Base-by-base conservation (phyloP, 345 rosid genomes). In the Linum lewisii region DNA sequence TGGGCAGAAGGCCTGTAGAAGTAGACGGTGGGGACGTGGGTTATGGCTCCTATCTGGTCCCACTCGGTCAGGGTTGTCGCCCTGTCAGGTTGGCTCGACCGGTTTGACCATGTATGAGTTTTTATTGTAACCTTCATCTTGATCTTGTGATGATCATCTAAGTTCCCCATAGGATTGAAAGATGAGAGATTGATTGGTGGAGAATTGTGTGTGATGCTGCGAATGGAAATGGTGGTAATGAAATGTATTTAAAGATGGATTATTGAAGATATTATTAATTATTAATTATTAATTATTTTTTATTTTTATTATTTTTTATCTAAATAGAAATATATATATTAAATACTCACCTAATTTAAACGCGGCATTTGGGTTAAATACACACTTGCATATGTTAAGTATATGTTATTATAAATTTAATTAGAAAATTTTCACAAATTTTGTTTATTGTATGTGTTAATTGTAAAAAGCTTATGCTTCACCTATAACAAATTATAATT, bases 21-120 rank as follows among this genome's bases (percentile, higher is more conserved):
- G 70, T 84, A 84, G 65, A 84, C 59, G 21, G 86, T 81, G 60
- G 86, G 86, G 37, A 84, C 67, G 36, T 81, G 89, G 54, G 84
- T 77, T 57, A 84, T 66, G 32, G 74, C 60, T 19, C 84, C 84
- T 5, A 81, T 66, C 60, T 79, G 86, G 64, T 84, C 89, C 78
- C 73, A 77, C 47, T 75, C 86, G 14, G 86, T 67, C 36, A 84
- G 65, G 34, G 77, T 5, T 77, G 63, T 15, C 44, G 57, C 45
- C 82, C 82, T 6, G 62, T 70, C 73, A 68, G 1, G 84, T 77
- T 29, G 82, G 78, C 32, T 54, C 66, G 3, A 67, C 71, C 6
- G 89, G 84, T 72, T 79, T 69, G 8, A 84, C 60, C 0, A 58
- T 72, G 66, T 24, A 63, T 20, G 62, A 53, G 18, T 24, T 20